phyloP scores from a whole-genome alignment of 306 rosid genomes.

The Cicer yamashitae region DNA sequence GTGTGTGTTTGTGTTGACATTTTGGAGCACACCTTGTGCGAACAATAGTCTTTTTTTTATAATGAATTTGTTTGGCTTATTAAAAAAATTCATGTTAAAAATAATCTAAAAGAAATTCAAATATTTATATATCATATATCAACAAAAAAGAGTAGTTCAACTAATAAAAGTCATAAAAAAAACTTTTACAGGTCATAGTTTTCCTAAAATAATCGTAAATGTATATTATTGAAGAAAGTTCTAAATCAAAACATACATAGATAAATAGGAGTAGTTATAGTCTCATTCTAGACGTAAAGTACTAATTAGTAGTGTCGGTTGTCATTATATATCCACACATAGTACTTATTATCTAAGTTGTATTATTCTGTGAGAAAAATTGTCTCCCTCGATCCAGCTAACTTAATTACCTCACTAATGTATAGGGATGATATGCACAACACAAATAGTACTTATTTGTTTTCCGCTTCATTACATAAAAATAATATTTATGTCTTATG shows the following conservation, averaged over 20 bases:
- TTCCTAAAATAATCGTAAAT: neutral
- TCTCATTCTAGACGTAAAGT: constrained; percentile 20
- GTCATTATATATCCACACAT: neutral
- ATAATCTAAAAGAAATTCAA: neutral
- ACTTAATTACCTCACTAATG: constrained; percentile 23
- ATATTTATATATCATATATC: neutral
- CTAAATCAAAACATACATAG: neutral
- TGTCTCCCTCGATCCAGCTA: constrained; percentile 51
- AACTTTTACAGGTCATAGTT: neutral
- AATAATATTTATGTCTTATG: too few relatives aligned
- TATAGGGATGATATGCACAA: too few relatives aligned
- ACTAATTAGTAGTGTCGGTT: constrained; percentile 14
- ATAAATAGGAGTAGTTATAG: constrained; percentile 25
- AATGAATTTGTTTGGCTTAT: too few relatives aligned
- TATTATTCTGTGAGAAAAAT: constrained; percentile 33
- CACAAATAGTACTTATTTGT: too few relatives aligned
- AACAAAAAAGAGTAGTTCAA: neutral
- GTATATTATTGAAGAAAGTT: neutral
- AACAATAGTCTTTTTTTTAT: too few relatives aligned
- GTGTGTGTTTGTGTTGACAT: too few relatives aligned
- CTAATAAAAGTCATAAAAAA: neutral
- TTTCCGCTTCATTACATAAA: too few relatives aligned
- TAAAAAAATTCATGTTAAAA: neutral
- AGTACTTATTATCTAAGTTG: neutral
- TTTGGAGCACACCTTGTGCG: too few relatives aligned